Evolutionary conservation across 2,329 filamentous ascomycete species (phyloP).

Genomic region (Epicoccum nigrum): DNA sequence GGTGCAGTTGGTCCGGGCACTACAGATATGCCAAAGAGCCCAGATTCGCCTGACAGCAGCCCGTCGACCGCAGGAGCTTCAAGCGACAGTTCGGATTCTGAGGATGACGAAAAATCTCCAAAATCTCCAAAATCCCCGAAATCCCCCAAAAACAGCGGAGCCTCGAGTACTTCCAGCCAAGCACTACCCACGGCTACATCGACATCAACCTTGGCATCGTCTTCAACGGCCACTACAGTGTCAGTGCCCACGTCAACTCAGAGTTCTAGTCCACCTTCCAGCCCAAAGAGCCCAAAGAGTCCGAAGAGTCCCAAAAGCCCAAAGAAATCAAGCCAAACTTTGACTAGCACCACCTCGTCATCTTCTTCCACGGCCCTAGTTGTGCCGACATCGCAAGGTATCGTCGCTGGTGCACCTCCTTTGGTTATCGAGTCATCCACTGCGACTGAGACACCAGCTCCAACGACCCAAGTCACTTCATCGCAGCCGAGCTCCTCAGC

Average conservation of each 20-base stretch:
- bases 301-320: too few species aligned
- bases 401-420: slow-evolving; percentile 14
- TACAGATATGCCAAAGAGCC: slow-evolving; percentile 29
- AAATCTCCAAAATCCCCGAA: too few species aligned
- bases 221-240: neutral
- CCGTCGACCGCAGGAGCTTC: slow-evolving; percentile 16
- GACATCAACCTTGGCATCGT: neutral
- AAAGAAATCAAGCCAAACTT: neutral
- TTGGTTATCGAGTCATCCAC: slow-evolving; percentile 13
- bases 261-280: neutral
- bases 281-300: neutral
- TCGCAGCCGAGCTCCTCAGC: neutral
- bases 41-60: slow-evolving; percentile 31
- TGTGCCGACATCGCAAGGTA: slow-evolving; percentile 16
- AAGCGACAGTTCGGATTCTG: slow-evolving; percentile 19
- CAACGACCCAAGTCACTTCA: neutral
- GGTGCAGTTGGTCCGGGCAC: slow-evolving; percentile 15
- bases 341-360: neutral
- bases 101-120: slow-evolving; percentile 25
- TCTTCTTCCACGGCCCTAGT: slow-evolving; percentile 8
- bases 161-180: slow-evolving; percentile 2
- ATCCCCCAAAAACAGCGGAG: slow-evolving; percentile 2
- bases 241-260: neutral
- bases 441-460: neutral
- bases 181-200: neutral